Evolutionary conservation across 371 early-diverging fungal species (phyloP), one percentile per base, ranked within the genome.

Genomic region (Mucor velutinosus): DNA sequence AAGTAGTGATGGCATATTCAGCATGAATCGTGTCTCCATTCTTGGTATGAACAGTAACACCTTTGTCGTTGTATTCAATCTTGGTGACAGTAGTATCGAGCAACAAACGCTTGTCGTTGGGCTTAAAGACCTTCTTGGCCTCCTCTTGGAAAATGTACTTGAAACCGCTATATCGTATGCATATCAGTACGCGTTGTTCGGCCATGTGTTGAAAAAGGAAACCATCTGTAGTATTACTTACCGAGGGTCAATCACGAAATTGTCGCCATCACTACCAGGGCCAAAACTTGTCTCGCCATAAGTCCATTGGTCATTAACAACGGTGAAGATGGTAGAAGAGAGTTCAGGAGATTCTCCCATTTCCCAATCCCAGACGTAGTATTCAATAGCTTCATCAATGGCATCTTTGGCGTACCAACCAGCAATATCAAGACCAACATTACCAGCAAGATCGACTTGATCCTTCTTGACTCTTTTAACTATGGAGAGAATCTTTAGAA

Each of bases 1-100:
- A 79, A 7, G 83, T 83, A n/a, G 65, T 49, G 58, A 83, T 79
- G 15, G 81, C 83, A 74, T 80, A 83, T 19, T 81, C 83, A 7
- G 83, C 83, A 29, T 73, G 55, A 29, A 83, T 72, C 0, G 60
- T 72, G n/a, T 72, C 73, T 23, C 75, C 75, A 4, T 67, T 62
- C 5, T 73, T 63, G 30, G 81, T 77, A 35, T 73, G 58, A 2
- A 83, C 51, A 2, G 66, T 72, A 8, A 83, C 83, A 12, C 78
- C 78, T 0, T 74, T 39, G 8, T 77, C 33, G 43, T 45, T 71
- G 25, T 79, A 77, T 1, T 67, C 71, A n/a, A 83, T 65, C 39
- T 76, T 74, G 25, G 72, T 75, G 0, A 83, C 74, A 11, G 57
- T 71, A 1, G 75, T 77, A 57, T 76, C 77, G 7, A 77, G 58